A percentile compares a stretch with the other conserved stretches of the same genome.
These are phyloP conservation scores for Mediolabrus comicus DNA, from an alignment of 108 stramenopile genomes.

Conservation along the genomic window DNA sequence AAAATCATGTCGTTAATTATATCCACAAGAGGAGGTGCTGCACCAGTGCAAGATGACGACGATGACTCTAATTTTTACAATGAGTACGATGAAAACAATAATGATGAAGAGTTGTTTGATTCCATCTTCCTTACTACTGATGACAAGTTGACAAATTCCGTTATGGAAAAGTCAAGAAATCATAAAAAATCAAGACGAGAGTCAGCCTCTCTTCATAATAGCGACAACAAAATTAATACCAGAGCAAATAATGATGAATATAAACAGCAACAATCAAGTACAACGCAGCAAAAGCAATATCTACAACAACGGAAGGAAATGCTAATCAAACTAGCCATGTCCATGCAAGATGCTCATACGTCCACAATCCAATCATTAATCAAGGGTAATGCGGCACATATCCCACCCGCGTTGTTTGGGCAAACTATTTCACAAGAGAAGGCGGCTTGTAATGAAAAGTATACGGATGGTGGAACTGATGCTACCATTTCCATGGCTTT, in stretches of 20 bases:
- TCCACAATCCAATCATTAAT: conserved; percentile 18
- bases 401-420: conserved; percentile 25
- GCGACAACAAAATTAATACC: neutral
- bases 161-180: neutral
- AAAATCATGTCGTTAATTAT: neutral
- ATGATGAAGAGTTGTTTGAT: conserved; percentile 17
- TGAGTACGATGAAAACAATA: conserved; percentile 1
- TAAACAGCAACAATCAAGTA: too few relatives aligned
- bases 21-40: neutral
- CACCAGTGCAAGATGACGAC: neutral
- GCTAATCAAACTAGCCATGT: conserved; percentile 13
- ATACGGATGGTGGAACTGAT: neutral
- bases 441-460: conserved; percentile 18
- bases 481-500: too few relatives aligned
- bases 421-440: conserved; percentile 33
- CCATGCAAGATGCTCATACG: conserved; percentile 16
- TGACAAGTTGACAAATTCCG: neutral
- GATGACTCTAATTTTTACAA: neutral
- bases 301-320: conserved; percentile 3
- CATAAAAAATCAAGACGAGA: neutral
- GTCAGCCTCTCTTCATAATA: neutral
- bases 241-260: neutral
- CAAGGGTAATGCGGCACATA: conserved; percentile 18
- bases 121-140: conserved; percentile 3
- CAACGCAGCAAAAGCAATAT: neutral